These are phyloP conservation scores for Rhizoclosmatium globosum DNA, from an alignment of 192 early-diverging fungal genomes.

Conservation along the genomic window DNA sequence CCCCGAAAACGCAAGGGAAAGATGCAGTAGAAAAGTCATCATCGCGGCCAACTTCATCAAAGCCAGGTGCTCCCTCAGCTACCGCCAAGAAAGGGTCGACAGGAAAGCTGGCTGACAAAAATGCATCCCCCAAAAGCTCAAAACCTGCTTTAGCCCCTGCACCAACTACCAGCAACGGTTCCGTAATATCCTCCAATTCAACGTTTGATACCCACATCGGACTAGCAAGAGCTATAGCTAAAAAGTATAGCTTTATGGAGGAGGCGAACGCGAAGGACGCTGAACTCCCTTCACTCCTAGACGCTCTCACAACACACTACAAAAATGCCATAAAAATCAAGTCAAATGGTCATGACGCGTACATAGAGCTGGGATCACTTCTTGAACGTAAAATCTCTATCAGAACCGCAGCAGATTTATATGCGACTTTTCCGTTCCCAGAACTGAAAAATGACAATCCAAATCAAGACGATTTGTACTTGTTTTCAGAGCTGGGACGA, in stretches of 20 bases:
- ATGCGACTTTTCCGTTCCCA: constrained; percentile 48
- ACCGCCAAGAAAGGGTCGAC: constrained; percentile 8
- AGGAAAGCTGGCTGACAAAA: constrained; percentile 14
- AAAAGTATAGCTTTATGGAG: constrained; percentile 34
- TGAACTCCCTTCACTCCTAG: background rate
- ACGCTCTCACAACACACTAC: constrained; percentile 20
- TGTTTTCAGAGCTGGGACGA: constrained; percentile 51
- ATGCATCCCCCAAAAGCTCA: constrained; percentile 21
- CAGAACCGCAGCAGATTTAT: constrained; percentile 43
- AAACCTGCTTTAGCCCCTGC: background rate
- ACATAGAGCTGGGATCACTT: constrained; percentile 57
- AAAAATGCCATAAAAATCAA: constrained; percentile 29
- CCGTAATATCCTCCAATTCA: background rate
- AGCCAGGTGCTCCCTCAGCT: constrained; percentile 15
- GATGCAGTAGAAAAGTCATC: constrained; percentile 29
- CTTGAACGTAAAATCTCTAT: constrained; percentile 41
- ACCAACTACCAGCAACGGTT: background rate
- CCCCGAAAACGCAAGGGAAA: constrained; percentile 23
- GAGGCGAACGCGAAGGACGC: constrained; percentile 19
- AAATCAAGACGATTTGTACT: constrained; percentile 56
- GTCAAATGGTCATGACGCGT: constrained; percentile 50
- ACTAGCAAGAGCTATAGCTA: constrained; percentile 36
- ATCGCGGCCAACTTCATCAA: background rate
- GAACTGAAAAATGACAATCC: background rate
- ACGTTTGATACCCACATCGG: constrained; percentile 40